Evolutionary conservation across 176 grass and related monocot species (phyloP), one percentile per base, ranked within the genome.

Genomic region (Carex parvula): DNA sequence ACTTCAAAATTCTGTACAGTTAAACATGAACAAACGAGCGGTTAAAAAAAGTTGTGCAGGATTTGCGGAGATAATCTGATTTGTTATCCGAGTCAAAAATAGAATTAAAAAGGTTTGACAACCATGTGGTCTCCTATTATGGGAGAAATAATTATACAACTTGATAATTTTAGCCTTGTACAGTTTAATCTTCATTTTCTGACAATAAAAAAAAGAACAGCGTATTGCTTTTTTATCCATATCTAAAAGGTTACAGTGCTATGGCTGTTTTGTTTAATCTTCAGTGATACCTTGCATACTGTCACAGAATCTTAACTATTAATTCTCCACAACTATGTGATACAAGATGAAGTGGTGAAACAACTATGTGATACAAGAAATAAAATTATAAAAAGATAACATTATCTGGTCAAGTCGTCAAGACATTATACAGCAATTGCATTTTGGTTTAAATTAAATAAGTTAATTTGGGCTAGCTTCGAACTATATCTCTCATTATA

Each of bases 11-110:
- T 77, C 71, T 77, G 37, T 32, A 30, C 26, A 54, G 52, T 78
- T 33, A 56, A 52, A 35, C 3, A 53, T 55, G 39, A 78, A 56
- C 22, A 78, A 78, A 78, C 13, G 73, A 78, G 14, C 1, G 73
- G 73, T 33, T 56, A 57, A 57, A 56, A 78, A 33, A 57, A 57
- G 52, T 56, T 32, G 53, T 33, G 52, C 52, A 78, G 26, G 33
- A 9, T 33, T 78, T 57, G 22, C 73, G 73, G 73, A 78, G 73
- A 78, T 57, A 78, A 78, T 78, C 52, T 56, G 52, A 78, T 33
- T 62, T 78, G 52, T 78, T 33, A 57, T 57, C 52, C 6, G 24
- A 78, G 14, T 57, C 22, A 57, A 78, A 78, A 78, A 78, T 78
- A 78, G 73, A 78, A 57, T 33, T 78, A 9, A 17, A 77, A 55